Base-by-base conservation (phyloP, 306 rosid species). In the Cucumis melo region DNA sequence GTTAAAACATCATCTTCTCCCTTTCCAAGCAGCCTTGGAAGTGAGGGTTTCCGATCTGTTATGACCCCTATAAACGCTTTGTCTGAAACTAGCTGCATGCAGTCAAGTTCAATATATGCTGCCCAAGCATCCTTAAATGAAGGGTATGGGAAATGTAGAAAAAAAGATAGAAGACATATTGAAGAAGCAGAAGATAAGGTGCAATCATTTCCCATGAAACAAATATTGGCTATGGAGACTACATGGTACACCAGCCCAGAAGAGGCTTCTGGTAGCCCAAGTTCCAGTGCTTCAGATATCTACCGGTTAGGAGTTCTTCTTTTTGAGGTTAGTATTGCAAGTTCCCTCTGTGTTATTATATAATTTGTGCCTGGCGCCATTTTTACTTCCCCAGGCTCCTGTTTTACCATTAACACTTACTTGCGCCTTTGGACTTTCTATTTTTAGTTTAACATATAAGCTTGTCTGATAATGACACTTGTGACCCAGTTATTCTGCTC, bases 171-270 rank as follows among this genome's bases (percentile, higher is more conserved):
- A 82, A 80, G 87, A 71, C 83, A 78, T 84, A 81, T 80, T 44
- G 96, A 91, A 58, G 85, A 83, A 73, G 79, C 78, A 59, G 99
- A 94, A 77, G 96, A 83, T 44, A 92, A 88, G 83, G 87, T 81
- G 68, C 90, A 88, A 80, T 80, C 93, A 8, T 94, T 92, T 90
- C 99, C 99, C 20, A 94, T 94, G 99, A 94, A 94, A 75, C 95
- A 89, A 71, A 83, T 92, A 81, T 85, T 92, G 74, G 83, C 76
- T 20, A 86, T 89, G 95, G 99, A 94, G 87, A 82, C 86, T 82
- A 92, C 78, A 80, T 94, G 99, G 99, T 94, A 94, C 80, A 74
- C 87, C 71, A 94, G 96, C 80, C 96, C 99, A 1, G 99, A 94
- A 84, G 99, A 94, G 86, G 80, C 72, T 67, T 76, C 88, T 19